Conservation (phyloP, 192 early-diverging fungal species). For the Glomus cerebriforme region DNA sequence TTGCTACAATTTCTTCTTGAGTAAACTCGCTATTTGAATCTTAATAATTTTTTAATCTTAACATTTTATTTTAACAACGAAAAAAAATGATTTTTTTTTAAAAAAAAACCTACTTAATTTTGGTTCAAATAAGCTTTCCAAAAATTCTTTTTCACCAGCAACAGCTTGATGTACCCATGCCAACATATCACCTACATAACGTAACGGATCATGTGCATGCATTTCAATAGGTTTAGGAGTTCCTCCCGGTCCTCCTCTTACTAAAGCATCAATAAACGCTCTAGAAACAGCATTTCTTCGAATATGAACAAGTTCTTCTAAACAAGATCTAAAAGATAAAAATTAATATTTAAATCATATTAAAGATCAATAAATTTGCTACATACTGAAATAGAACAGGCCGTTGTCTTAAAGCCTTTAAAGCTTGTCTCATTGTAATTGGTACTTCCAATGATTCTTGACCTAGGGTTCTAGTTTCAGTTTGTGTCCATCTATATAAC, state of each 20-base stretch:
- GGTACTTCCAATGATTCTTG: constrained; percentile 72
- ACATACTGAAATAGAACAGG: constrained; percentile 76
- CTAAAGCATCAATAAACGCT: constrained; percentile 74
- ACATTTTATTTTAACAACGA: not conserved
- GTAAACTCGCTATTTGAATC: constrained; percentile 24
- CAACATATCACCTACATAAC: constrained; percentile 95
- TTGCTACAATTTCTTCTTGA: constrained; percentile 32
- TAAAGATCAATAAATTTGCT: not conserved
- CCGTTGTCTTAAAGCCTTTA: constrained; percentile 65
- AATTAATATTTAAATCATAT: not conserved
- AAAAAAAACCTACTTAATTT: constrained; percentile 19
- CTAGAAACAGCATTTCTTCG: constrained; percentile 65
- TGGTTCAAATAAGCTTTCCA: constrained; percentile 71
- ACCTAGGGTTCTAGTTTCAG: constrained; percentile 65
- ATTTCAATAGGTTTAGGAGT: constrained; percentile 89
- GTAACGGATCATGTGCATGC: constrained; percentile 86
- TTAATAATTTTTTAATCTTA: not conserved
- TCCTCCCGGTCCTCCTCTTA: constrained; percentile 73
- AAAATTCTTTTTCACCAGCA: constrained; percentile 84
- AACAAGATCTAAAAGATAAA: constrained; percentile 52
- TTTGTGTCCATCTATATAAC: constrained; percentile 74
- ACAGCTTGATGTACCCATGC: constrained; percentile 95
- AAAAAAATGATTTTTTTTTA: not conserved
- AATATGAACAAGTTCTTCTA: constrained; percentile 74
- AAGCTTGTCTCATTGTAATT: constrained; percentile 60